Conservation (phyloP, 2,329 filamentous ascomycete species). For the Aspergillus ochraceus region DNA sequence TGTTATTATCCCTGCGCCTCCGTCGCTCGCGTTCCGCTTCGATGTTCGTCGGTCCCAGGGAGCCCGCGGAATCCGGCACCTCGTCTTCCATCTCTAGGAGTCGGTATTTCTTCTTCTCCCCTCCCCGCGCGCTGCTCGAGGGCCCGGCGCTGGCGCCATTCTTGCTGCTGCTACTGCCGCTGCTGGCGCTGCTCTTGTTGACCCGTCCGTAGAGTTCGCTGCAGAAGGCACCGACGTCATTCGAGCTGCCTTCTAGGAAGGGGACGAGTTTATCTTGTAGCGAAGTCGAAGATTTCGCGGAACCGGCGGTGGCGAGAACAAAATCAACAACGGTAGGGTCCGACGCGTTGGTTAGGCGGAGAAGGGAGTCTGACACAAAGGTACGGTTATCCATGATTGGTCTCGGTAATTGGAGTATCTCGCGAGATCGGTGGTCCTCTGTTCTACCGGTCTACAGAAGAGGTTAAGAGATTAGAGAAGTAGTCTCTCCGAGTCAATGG, state of each 20-base stretch:
- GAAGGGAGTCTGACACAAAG: slow-evolving; percentile 52
- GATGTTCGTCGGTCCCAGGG: slow-evolving; percentile 33
- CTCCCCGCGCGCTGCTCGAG: slow-evolving; percentile 19
- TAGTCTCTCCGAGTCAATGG: not conserved
- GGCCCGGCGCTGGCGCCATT: slow-evolving; percentile 17
- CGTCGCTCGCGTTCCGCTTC: slow-evolving; percentile 39
- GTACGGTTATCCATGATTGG: slow-evolving; percentile 40
- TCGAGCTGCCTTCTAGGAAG: slow-evolving; percentile 53
- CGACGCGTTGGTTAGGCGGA: slow-evolving; percentile 56
- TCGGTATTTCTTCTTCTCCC: slow-evolving; percentile 51
- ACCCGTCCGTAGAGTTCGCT: slow-evolving; percentile 45
- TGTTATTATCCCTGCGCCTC: slow-evolving; percentile 25
- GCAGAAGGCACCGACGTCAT: slow-evolving; percentile 50
- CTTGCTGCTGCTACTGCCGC: slow-evolving; percentile 10
- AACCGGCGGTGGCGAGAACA: slow-evolving; percentile 54
- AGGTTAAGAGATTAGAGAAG: not conserved
- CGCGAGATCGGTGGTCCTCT: not conserved
- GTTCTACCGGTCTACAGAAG: not conserved
- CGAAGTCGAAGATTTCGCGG: slow-evolving; percentile 48
- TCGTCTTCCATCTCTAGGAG: slow-evolving; percentile 57
- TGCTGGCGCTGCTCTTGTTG: slow-evolving; percentile 12
- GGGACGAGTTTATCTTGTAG: slow-evolving; percentile 53
- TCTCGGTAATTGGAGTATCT: not conserved
- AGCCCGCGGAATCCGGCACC: slow-evolving; percentile 27
- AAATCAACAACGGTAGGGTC: slow-evolving; percentile 59